A percentile compares a stretch with the other conserved stretches of the same genome.
Conservation (phyloP, 1,284 basidiomycete genomes). For the Fomitopsis betulina region DNA sequence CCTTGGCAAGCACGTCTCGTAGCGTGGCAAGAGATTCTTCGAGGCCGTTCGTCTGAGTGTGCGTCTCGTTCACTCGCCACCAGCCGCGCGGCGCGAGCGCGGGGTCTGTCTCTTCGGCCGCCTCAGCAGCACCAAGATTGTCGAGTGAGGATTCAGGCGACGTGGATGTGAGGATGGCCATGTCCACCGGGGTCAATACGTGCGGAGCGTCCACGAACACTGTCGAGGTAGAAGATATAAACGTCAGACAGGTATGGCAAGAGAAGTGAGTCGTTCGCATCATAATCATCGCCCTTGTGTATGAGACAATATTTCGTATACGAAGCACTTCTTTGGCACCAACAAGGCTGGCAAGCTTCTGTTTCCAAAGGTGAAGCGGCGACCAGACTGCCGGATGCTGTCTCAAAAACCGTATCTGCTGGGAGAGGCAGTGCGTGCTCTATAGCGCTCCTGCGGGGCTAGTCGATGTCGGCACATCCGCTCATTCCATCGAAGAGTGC, state of each 20-base stretch:
- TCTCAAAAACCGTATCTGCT: no score
- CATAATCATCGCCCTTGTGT: no score
- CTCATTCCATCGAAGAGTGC: no score
- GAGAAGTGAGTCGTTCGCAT: no score
- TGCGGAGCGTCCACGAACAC: constrained; percentile 82
- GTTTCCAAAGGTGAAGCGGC: no score
- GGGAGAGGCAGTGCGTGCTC: no score
- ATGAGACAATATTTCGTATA: no score
- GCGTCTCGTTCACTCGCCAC: constrained; percentile 60
- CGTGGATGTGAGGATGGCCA: constrained; percentile 34
- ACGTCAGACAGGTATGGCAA: background rate
- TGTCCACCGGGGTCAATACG: constrained; percentile 68
- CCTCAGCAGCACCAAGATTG: constrained; percentile 54
- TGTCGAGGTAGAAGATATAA: constrained; percentile 25
- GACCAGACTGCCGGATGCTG: no score
- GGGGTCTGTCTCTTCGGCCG: constrained; percentile 48
- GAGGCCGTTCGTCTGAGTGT: constrained; percentile 50
- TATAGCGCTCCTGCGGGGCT: background rate
- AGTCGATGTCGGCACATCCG: background rate
- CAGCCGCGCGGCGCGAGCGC: constrained; percentile 73
- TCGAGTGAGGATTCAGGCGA: constrained; percentile 30
- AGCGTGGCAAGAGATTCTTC: constrained; percentile 49
- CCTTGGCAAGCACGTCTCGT: constrained; percentile 43
- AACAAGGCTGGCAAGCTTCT: no score
- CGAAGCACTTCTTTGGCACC: no score